phyloP scores from a whole-genome alignment of 2,329 filamentous ascomycete genomes.

The Aspergillus sp. region DNA sequence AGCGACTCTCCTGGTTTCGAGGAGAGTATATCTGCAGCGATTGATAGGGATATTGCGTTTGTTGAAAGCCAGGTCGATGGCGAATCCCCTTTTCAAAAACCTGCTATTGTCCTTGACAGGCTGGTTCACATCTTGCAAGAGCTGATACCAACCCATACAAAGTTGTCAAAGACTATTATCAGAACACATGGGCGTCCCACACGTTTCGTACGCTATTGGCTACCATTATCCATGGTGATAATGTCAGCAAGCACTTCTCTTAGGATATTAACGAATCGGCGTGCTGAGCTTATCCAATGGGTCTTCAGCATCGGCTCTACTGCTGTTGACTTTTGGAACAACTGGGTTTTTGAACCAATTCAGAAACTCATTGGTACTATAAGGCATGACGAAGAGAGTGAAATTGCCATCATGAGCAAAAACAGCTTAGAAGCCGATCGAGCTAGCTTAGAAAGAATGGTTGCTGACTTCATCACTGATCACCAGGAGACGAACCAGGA shows the following conservation, averaged over 20 bases:
- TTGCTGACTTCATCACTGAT: constrained; percentile 88
- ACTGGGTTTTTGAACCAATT: constrained; percentile 88
- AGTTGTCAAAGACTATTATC: constrained; percentile 53
- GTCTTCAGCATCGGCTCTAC: constrained; percentile 74
- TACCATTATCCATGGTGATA: constrained; percentile 66
- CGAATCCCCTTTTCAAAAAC: constrained; percentile 33
- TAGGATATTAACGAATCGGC: constrained; percentile 67
- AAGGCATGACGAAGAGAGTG: constrained; percentile 83
- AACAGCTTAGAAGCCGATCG: constrained; percentile 86
- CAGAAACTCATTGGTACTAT: constrained; percentile 86
- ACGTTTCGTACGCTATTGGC: constrained; percentile 77
- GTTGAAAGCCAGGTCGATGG: constrained; percentile 18
- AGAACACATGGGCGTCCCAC: constrained; percentile 70
- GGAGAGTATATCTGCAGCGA: constrained; percentile 50
- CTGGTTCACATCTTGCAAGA: constrained; percentile 58
- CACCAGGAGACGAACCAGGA: constrained; percentile 57
- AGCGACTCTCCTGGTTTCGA: constrained; percentile 51
- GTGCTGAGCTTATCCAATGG: constrained; percentile 75
- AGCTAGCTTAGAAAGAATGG: constrained; percentile 93
- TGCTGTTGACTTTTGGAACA: constrained; percentile 83
- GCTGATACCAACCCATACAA: constrained; percentile 64
- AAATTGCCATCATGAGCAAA: constrained; percentile 95
- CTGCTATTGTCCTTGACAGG: constrained; percentile 28
- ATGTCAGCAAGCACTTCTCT: constrained; percentile 85
- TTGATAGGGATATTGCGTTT: constrained; percentile 57